These are phyloP conservation scores for Micractinium sp. DNA, from an alignment of 139 green algal genomes.

Conservation along the genomic window DNA sequence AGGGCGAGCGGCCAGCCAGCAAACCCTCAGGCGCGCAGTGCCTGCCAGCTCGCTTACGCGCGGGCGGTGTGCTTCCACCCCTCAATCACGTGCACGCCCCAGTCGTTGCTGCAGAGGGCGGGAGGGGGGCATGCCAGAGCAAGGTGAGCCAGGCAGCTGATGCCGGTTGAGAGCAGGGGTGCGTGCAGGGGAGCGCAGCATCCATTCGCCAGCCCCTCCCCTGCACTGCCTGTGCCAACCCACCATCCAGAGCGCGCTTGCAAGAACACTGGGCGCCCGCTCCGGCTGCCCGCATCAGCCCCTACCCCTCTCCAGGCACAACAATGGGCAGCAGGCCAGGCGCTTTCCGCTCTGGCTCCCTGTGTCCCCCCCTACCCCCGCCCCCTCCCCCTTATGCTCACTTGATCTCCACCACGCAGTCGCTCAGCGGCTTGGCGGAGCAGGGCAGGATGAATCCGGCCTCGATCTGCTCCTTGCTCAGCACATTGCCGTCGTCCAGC, in stretches of 20 bases:
- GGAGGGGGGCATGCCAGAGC: neutral
- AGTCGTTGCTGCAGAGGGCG: conserved; percentile 3
- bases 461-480: conserved; percentile 32
- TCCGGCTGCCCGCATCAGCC: too few species aligned
- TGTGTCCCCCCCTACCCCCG: neutral
- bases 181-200: too few species aligned
- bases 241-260: too few species aligned
- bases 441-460: conserved; percentile 43
- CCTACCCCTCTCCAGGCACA: too few species aligned
- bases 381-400: neutral
- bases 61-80: conserved; percentile 13
- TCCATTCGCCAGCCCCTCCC: too few species aligned
- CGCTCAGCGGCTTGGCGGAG: conserved; percentile 32
- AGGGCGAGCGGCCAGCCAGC: neutral
- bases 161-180: neutral
- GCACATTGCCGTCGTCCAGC: conserved; percentile 44
- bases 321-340: too few species aligned
- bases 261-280: too few species aligned
- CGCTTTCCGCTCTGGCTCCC: neutral
- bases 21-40: neutral
- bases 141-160: neutral
- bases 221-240: too few species aligned
- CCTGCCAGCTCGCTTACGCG: neutral
- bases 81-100: conserved; percentile 27
- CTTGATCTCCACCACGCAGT: conserved; percentile 29